Base-by-base conservation (phyloP, 2,329 filamentous ascomycete species). In the Aspergillus clavatus region DNA sequence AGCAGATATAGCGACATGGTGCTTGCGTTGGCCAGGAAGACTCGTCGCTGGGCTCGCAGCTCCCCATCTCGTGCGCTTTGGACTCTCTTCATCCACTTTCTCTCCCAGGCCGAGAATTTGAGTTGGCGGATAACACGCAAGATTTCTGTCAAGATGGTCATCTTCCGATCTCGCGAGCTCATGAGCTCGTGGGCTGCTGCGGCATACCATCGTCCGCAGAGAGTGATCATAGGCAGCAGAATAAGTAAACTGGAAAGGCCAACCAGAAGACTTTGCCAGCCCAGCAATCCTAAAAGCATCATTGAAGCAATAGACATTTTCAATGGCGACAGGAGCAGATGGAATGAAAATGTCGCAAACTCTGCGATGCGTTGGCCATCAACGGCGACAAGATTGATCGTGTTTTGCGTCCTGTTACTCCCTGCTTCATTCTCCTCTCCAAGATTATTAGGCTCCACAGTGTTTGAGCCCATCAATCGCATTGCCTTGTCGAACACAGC, bases 51-150 rank as follows among this genome's bases (percentile, higher is more conserved):
- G 24, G 77, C 79, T 7, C 88, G 66, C 12, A 90, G 73, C 61
- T 90, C 86, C 38, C 74, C 77, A 37, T 81, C 75, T 57, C 86
- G 74, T 11, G 82, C 78, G 52, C 75, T 64, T 48, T 75, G 65
- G 61, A 90, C 86, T 47, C 83, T 84, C 19, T 75, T 71, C 60
- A 87, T 79, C 86, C 86, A 90, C 55, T 86, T 80, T 19, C 72
- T 69, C 63, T 90, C 86, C 1, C 87, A 68, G 1, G 86, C 86
- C 1, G 84, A 84, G 55, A 89, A 89, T 59, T 90, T 90, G 70
- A 90, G 88, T 65, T 90, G 86, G 1, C 85, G 80, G 51, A 90
- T 89, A 4, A 86, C 86, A 55, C 84, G 79, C 2, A 90, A 68
- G 1, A 83, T 83, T 64, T 90, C 86, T 3, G 84, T 86, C 23